These are phyloP conservation scores for Pseudognaphalium luteoalbum DNA, from an alignment of 129 eudicot species.

Conservation along the genomic window DNA sequence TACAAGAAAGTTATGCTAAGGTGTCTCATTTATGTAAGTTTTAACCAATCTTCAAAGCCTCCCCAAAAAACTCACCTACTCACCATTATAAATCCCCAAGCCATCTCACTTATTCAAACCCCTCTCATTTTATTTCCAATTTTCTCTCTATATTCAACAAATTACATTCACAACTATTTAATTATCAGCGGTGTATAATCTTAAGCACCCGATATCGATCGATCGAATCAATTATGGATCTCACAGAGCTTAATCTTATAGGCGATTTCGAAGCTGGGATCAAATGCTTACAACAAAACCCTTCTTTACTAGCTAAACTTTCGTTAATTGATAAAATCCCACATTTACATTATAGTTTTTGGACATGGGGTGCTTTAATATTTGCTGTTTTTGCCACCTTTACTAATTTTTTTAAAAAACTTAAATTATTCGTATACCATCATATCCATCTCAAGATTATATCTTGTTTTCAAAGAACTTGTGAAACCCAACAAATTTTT, in stretches of 20 bases:
- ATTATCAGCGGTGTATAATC: background rate
- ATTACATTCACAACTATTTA: background rate
- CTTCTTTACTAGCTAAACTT: constrained; percentile 49
- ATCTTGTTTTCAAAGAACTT: constrained; percentile 27
- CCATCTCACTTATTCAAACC: constrained; percentile 18
- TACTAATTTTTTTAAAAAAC: constrained; percentile 46
- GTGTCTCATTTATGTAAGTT: background rate
- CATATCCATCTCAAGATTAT: constrained; percentile 31
- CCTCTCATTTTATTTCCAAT: constrained; percentile 18
- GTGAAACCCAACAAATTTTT: constrained; percentile 21
- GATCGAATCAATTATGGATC: constrained; percentile 44
- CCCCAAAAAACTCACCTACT: constrained; percentile 10
- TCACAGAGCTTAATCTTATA: constrained; percentile 57
- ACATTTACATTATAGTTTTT: constrained; percentile 43
- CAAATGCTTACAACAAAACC: constrained; percentile 66
- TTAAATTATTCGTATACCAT: constrained; percentile 37
- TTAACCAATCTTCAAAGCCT: constrained; percentile 27
- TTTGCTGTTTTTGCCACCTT: constrained; percentile 66
- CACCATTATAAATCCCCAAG: constrained; percentile 39
- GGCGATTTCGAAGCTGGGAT: constrained; percentile 70
- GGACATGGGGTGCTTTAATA: constrained; percentile 78
- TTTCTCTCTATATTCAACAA: background rate
- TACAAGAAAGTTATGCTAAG: background rate
- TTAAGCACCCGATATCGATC: background rate
- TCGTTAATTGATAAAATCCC: constrained; percentile 38